Percentiles rank a stretch among this genome's conserved stretches.
phyloP scores from a whole-genome alignment of 2,329 filamentous ascomycete species.

The Apiospora kogelbergensis region DNA sequence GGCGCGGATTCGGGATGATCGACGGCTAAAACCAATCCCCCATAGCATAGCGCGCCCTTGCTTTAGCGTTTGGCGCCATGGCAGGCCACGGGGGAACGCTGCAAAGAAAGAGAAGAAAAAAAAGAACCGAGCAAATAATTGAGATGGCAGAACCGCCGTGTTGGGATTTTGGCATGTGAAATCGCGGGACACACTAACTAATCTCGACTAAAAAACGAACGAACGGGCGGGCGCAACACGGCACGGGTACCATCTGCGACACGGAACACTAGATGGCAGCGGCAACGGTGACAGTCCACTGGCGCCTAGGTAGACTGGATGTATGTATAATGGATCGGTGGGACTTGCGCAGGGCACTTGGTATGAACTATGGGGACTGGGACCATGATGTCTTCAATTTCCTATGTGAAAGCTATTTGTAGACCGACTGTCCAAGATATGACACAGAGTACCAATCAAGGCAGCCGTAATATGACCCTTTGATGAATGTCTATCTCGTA shows the following conservation, averaged over 20 bases:
- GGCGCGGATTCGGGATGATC: background rate
- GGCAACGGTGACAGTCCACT: background rate
- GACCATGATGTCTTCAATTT: background rate
- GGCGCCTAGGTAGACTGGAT: too few relatives aligned
- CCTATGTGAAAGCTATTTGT: background rate
- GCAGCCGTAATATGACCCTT: background rate
- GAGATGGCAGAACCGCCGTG: background rate
- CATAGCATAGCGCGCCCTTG: too few relatives aligned
- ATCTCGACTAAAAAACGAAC: too few relatives aligned
- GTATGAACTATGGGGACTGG: background rate
- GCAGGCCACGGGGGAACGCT: background rate
- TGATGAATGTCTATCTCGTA: background rate
- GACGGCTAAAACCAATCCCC: background rate
- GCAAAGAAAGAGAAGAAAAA: too few relatives aligned
- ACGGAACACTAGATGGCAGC: background rate
- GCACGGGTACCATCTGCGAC: background rate
- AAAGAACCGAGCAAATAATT: background rate
- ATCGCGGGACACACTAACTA: constrained; percentile 2
- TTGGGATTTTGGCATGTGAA: constrained; percentile 11
- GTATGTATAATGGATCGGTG: background rate
- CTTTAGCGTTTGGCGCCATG: too few relatives aligned
- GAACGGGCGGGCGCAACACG: background rate
- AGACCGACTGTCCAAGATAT: background rate
- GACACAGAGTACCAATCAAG: background rate
- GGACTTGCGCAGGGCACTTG: background rate